phyloP scores from a whole-genome alignment of 345 rosid genomes.

The Rhizophora mangle region DNA sequence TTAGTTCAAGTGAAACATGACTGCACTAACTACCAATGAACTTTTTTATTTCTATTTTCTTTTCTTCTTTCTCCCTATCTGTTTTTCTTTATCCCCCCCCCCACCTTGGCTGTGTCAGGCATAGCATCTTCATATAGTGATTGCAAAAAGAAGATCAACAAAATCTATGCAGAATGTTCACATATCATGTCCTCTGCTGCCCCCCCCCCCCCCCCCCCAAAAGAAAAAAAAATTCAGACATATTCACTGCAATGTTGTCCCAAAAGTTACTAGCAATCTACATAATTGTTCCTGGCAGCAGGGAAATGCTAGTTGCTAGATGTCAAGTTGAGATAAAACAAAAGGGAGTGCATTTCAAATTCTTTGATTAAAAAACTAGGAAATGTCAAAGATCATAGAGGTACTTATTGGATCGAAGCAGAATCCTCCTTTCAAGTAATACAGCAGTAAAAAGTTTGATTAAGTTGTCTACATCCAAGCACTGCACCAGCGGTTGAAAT shows the following conservation, averaged over 20 bases:
- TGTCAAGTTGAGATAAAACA: constrained; percentile 7
- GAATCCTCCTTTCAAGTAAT: constrained; percentile 84
- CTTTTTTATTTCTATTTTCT: too few relatives aligned
- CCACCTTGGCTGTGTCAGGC: too few relatives aligned
- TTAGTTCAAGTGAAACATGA: too few relatives aligned
- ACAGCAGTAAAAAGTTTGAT: constrained; percentile 86
- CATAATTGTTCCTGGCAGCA: neutral
- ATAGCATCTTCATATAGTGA: too few relatives aligned
- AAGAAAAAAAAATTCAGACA: neutral
- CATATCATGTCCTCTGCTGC: too few relatives aligned
- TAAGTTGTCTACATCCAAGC: constrained; percentile 93
- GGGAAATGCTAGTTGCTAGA: neutral
- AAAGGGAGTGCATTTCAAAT: neutral
- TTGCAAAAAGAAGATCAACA: neutral
- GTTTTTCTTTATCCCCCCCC: too few relatives aligned
- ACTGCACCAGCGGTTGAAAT: constrained; percentile 92
- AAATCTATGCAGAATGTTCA: neutral
- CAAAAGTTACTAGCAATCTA: neutral
- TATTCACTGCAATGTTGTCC: neutral
- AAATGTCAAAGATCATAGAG: constrained; percentile 14
- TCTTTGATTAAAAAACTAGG: neutral
- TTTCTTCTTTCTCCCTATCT: too few relatives aligned
- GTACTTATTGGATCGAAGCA: constrained; percentile 96
- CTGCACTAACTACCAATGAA: too few relatives aligned
- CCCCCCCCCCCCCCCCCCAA: too few relatives aligned